phyloP scores from a whole-genome alignment of 805 yeast genomes.

The Candida silvatica region DNA sequence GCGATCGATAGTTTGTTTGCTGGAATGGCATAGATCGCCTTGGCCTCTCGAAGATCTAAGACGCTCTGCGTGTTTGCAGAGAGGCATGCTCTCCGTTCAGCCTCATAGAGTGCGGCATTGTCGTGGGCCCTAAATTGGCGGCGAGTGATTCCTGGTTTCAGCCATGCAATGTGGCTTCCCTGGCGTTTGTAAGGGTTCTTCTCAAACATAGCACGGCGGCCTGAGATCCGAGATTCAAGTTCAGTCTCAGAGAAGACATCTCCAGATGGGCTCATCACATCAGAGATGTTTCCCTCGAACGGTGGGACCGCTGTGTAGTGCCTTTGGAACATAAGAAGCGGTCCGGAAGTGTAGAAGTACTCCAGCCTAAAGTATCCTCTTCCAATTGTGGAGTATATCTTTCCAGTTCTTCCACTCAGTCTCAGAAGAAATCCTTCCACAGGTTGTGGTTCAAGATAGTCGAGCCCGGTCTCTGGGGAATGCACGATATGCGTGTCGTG shows the following conservation, averaged over 20 bases:
- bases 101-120: conserved; percentile 50
- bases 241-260: conserved; percentile 20
- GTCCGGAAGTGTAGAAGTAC: conserved; percentile 57
- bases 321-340: conserved; percentile 49
- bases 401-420: conserved; percentile 43
- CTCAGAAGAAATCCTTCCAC: conserved; percentile 75
- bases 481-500: conserved; percentile 29
- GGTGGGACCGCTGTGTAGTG: conserved; percentile 58
- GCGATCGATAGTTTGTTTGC: conserved; percentile 14
- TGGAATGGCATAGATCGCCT: conserved; percentile 28
- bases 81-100: conserved; percentile 50
- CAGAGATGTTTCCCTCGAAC: conserved; percentile 17
- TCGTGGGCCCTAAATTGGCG: conserved; percentile 44
- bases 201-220: conserved; percentile 29
- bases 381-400: conserved; percentile 15
- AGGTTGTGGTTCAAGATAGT: conserved; percentile 51
- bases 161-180: conserved; percentile 54
- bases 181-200: conserved; percentile 50
- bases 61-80: conserved; percentile 51
- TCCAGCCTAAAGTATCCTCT: conserved; percentile 40
- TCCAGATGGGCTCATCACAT: conserved; percentile 27
- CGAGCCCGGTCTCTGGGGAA: not conserved
- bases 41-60: conserved; percentile 48
- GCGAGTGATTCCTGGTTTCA: conserved; percentile 27
- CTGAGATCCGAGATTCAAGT: conserved; percentile 8